Conservation (phyloP, 2,329 filamentous ascomycete genomes). For the Pyrenochaeta sp. region DNA sequence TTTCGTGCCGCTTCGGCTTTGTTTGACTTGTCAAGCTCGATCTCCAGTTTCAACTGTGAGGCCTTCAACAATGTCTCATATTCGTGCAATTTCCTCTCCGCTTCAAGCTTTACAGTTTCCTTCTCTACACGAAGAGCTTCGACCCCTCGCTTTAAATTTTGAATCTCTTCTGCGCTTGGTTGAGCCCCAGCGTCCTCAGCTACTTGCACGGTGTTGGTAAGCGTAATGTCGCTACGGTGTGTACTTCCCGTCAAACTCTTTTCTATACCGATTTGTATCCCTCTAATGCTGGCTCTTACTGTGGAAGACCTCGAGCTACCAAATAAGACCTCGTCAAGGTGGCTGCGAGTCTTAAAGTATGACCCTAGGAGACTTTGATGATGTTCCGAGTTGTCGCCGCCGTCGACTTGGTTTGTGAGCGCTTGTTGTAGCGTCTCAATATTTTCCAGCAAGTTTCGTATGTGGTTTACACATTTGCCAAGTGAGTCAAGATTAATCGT, state of each 20-base stretch:
- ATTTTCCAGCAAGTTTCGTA: slow-evolving; percentile 28
- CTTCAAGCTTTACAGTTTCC: background rate
- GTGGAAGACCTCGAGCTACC: slow-evolving; percentile 2
- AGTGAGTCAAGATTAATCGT: slow-evolving; percentile 27
- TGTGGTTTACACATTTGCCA: slow-evolving; percentile 32
- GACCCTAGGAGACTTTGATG: slow-evolving; percentile 35
- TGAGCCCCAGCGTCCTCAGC: slow-evolving; percentile 43
- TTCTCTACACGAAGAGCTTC: background rate
- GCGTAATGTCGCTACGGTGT: background rate
- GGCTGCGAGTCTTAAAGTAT: slow-evolving; percentile 27
- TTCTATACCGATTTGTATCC: background rate
- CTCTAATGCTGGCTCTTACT: background rate
- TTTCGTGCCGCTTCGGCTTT: background rate
- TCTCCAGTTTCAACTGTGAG: background rate
- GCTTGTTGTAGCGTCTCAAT: slow-evolving; percentile 31
- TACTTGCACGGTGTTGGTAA: slow-evolving; percentile 47
- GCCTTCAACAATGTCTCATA: background rate
- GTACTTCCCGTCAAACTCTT: background rate
- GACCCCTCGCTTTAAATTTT: background rate
- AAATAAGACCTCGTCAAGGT: slow-evolving; percentile 23
- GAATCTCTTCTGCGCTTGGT: slow-evolving; percentile 17
- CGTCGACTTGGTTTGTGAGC: slow-evolving; percentile 50
- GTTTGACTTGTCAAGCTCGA: too few species aligned
- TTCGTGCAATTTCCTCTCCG: background rate
- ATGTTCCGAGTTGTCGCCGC: slow-evolving; percentile 41